Conservation (phyloP, 2,329 filamentous ascomycete genomes). For the Fusarium poae region DNA sequence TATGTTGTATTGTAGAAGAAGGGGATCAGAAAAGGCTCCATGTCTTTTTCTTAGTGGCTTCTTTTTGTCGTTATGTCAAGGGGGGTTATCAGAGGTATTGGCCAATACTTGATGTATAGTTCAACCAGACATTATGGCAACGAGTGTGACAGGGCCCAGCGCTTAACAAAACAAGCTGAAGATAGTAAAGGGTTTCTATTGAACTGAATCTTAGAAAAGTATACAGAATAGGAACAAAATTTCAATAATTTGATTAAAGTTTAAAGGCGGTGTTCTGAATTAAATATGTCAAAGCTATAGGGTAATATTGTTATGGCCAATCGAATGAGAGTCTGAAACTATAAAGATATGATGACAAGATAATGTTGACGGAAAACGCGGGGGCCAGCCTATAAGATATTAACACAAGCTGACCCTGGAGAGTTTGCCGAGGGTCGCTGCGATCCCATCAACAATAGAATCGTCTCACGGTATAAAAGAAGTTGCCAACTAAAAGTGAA, state of each 20-base stretch:
- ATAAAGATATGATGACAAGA: neutral
- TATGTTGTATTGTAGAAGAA: too few relatives aligned
- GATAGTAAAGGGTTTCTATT: fast-evolving
- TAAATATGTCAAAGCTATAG: neutral
- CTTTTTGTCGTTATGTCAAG: too few relatives aligned
- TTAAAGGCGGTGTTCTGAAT: neutral
- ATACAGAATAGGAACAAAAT: fast-evolving
- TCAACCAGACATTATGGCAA: fast-evolving
- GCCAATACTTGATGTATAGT: neutral
- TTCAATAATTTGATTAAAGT: neutral
- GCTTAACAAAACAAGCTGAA: fast-evolving
- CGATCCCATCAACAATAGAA: too few relatives aligned
- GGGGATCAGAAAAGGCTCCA: too few relatives aligned
- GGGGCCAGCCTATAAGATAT: too few relatives aligned
- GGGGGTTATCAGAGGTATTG: too few relatives aligned
- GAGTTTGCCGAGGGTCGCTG: too few relatives aligned
- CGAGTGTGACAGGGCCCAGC: neutral
- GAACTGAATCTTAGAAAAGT: fast-evolving
- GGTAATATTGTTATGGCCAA: neutral
- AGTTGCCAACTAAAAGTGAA: too few relatives aligned
- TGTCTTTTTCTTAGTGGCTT: too few relatives aligned
- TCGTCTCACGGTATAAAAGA: too few relatives aligned
- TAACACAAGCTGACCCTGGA: too few relatives aligned
- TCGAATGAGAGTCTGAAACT: neutral
- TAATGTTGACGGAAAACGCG: neutral